Evolutionary conservation across 2,329 filamentous ascomycete species (phyloP).

Genomic region (Phoma sp.): DNA sequence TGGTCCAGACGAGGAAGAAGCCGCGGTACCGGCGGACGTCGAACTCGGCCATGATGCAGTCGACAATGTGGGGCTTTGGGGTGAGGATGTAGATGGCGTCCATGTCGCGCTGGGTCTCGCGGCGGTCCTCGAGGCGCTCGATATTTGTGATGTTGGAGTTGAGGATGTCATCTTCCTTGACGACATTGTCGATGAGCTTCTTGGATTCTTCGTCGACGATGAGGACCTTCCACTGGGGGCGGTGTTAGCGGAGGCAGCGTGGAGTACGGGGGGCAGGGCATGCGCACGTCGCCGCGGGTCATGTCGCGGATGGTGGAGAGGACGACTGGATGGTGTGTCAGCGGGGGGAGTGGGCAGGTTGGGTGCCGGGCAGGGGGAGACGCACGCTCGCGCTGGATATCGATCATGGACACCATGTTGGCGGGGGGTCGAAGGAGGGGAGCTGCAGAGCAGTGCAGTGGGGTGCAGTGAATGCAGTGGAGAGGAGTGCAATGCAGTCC

Average conservation of each 20-base stretch:
- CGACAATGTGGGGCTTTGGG: slow-evolving; percentile 84
- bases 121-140: slow-evolving; percentile 87
- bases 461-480: too few species aligned
- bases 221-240: slow-evolving; percentile 88
- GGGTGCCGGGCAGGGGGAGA: slow-evolving; percentile 1
- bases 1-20: slow-evolving; percentile 85
- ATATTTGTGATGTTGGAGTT: slow-evolving; percentile 97
- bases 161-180: slow-evolving; percentile 95
- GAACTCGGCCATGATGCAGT: slow-evolving; percentile 92
- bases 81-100: slow-evolving; percentile 94
- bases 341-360: not conserved
- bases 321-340: slow-evolving; percentile 63
- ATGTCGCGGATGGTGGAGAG: slow-evolving; percentile 77
- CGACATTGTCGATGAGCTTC: slow-evolving; percentile 86
- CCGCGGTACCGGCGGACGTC: slow-evolving; percentile 81
- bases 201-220: slow-evolving; percentile 84
- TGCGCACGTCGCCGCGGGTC: slow-evolving; percentile 78
- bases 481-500: too few species aligned
- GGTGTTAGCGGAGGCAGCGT: slow-evolving; percentile 30
- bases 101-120: slow-evolving; percentile 84
- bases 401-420: slow-evolving; percentile 85
- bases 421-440: slow-evolving; percentile 33
- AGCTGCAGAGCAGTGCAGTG: too few species aligned
- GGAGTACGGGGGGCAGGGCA: slow-evolving; percentile 13
- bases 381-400: slow-evolving; percentile 79